Percentiles rank a stretch among this genome's conserved stretches.
phyloP scores from a whole-genome alignment of 164 flowering plant species.

The Aristolochia californica region DNA sequence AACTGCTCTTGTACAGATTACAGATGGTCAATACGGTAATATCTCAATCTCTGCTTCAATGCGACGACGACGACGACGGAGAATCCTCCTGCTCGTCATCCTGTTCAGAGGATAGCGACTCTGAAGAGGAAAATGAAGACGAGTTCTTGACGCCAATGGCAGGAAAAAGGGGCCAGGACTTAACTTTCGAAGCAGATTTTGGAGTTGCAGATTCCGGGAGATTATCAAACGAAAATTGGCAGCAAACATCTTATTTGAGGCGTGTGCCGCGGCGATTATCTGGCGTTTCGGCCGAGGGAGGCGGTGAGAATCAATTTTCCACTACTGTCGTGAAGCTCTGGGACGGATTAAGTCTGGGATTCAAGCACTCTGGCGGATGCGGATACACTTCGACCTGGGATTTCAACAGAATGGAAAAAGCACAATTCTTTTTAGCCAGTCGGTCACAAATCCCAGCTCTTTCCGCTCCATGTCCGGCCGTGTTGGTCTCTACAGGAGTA shows the following conservation, averaged over 20 bases:
- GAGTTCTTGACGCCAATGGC: constrained; percentile 4
- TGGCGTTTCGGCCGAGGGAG: constrained; percentile 11
- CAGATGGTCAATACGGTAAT: background rate
- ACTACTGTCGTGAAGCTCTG: constrained; percentile 69
- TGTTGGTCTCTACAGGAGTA: constrained; percentile 27
- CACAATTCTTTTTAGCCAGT: constrained; percentile 14
- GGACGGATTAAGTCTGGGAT: constrained; percentile 45
- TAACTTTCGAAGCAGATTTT: constrained; percentile 20
- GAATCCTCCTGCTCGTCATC: constrained; percentile 13
- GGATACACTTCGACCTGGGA: constrained; percentile 33
- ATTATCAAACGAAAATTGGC: constrained; percentile 2
- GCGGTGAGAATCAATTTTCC: constrained; percentile 21
- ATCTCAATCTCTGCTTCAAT: constrained; percentile 8
- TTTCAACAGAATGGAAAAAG: constrained; percentile 9
- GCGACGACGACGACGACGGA: constrained; percentile 26
- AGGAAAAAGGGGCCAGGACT: background rate
- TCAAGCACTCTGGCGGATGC: constrained; percentile 14
- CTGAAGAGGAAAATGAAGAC: constrained; percentile 12
- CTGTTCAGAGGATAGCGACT: constrained; percentile 14
- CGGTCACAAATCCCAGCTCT: constrained; percentile 11
- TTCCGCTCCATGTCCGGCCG: constrained; percentile 22
- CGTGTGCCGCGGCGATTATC: constrained; percentile 7
- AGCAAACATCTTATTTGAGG: constrained; percentile 20
- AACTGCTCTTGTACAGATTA: constrained; percentile 20
- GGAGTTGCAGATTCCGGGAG: constrained; percentile 19